A percentile compares a stretch with the other conserved stretches of the same genome.
phyloP scores from a whole-genome alignment of 805 yeast species.

The Teunomyces cretensis region DNA sequence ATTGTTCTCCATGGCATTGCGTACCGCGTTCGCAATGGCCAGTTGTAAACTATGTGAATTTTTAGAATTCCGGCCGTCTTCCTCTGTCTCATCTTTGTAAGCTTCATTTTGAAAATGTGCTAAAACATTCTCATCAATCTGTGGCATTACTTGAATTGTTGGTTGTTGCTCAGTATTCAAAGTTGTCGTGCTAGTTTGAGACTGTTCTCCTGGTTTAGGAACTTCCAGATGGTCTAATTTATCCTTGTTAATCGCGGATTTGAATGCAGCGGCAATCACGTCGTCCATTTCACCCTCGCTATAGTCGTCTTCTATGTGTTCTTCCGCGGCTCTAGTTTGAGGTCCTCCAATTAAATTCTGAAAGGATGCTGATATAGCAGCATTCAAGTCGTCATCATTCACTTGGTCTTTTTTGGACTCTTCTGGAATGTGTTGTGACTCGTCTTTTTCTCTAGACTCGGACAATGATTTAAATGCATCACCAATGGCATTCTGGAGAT shows the following conservation, averaged over 20 bases:
- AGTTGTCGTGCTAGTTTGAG: not conserved
- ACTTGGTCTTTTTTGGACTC: constrained; percentile 1
- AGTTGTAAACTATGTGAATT: not conserved
- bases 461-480: constrained; percentile 13
- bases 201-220: not conserved
- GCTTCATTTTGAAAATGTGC: constrained; percentile 38
- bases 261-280: constrained; percentile 14
- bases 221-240: not conserved
- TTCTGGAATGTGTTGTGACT: not conserved
- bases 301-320: not conserved
- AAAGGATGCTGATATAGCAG: constrained; percentile 6
- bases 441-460: not conserved
- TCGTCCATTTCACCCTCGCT: constrained; percentile 2
- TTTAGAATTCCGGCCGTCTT: not conserved
- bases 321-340: not conserved
- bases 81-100: constrained; percentile 19
- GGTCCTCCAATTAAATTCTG: not conserved
- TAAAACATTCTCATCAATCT: constrained; percentile 34
- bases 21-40: not conserved
- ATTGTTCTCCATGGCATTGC: not conserved
- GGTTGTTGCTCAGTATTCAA: constrained; percentile 4
- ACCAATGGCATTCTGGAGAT: constrained; percentile 19
- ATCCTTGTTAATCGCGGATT: constrained; percentile 7
- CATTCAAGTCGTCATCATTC: constrained; percentile 6
- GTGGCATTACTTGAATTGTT: constrained; percentile 24